phyloP scores from a whole-genome alignment of 1,284 basidiomycete genomes.

The Pulveroboletus sp. region DNA sequence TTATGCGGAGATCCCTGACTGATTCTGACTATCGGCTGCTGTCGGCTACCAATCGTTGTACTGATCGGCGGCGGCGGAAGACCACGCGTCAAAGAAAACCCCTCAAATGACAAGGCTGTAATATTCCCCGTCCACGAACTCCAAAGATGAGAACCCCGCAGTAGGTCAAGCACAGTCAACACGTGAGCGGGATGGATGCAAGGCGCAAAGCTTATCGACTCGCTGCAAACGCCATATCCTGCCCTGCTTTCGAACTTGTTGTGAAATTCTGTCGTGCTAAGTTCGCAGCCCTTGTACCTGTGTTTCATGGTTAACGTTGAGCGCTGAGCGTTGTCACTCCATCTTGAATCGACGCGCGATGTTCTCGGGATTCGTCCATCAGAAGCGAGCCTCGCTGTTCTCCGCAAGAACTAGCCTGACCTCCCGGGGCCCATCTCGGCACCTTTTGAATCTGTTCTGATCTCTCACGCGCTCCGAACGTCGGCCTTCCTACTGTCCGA shows the following conservation, averaged over 20 bases:
- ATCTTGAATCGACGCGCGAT: background rate
- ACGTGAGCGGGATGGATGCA: background rate
- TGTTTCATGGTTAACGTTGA: background rate
- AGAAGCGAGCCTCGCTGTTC: background rate
- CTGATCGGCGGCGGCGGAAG: background rate
- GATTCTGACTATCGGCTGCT: background rate
- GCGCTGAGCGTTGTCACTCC: background rate
- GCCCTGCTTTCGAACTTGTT: background rate
- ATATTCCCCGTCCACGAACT: background rate
- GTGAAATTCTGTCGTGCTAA: background rate
- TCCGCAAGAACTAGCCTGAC: too few species aligned
- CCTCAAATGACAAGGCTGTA: background rate
- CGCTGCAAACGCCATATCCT: background rate
- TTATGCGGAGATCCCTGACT: background rate
- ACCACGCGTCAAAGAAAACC: background rate
- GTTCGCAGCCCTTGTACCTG: background rate
- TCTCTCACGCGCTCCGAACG: background rate
- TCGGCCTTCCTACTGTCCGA: background rate
- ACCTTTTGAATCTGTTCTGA: background rate
- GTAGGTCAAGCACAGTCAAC: background rate
- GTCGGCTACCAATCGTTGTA: background rate
- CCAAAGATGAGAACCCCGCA: background rate
- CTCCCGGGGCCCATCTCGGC: background rate
- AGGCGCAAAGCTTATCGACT: background rate
- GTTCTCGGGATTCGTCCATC: background rate